Base-by-base conservation (phyloP, 331 rosid species). In the Malus hybrid region DNA sequence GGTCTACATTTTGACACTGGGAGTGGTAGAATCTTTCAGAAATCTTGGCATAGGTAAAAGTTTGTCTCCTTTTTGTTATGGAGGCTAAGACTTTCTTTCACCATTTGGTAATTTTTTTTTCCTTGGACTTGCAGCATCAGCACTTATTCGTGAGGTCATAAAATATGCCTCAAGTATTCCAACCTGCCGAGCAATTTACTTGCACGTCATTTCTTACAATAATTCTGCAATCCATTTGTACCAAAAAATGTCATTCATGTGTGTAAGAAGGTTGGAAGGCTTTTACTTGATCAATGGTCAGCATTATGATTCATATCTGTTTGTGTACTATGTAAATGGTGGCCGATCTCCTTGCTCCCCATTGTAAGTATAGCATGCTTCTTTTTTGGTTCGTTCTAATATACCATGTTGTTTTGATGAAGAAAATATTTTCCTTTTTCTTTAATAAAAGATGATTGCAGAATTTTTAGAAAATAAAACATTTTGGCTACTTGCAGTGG, bases 311-410 rank as follows among this genome's bases (percentile, higher is more conserved):
- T 86, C 96, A 6, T 92, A 80, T 80, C 80, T 92, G 82, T 95
- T 92, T 81, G 73, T 95, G 48, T 87, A 83, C 89, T 86, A 84
- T 6, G 92, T 92, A 66, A 92, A 92, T 76, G 97, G 97, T n/a
- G 92, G 92, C 63, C 90, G 97, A n/a, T 90, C 96, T 81, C 97
- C 96, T 81, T 90, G 99, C 88, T 92, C 97, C 27, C 97, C 93
- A 68, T 48, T 95, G 99, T 92, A 89, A 94, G 99, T 86, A 67
- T 73, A 78, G 29, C 65, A 67, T n/a, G 78, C 80, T 77, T 34
- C n/a, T 20, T 67, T 34, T 57, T 80, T 68, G 69, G 44, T 63
- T 82, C 48, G 24, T 74, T 77, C 39, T 46, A 36, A 28, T 75
- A 32, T 34, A 24, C 63, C 12, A 5, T 29, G 29, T 59, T 4